phyloP scores from a whole-genome alignment of 1,284 basidiomycete species.

The Inonotus hispidus region DNA sequence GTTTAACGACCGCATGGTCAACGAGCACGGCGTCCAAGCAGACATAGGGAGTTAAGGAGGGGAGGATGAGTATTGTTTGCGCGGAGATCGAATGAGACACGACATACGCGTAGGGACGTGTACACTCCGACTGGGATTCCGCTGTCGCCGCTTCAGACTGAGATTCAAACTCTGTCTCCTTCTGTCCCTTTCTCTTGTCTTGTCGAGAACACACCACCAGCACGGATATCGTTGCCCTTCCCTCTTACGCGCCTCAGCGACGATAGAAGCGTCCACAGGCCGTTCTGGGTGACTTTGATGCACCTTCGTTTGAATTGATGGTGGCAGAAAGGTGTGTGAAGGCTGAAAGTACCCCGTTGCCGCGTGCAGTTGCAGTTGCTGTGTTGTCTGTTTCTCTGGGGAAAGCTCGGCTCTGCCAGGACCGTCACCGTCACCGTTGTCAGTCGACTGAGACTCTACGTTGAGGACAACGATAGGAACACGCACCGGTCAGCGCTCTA shows the following conservation, averaged over 20 bases:
- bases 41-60: conserved; percentile 3
- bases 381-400: background rate
- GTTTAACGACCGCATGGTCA: conserved; percentile 1
- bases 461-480: background rate
- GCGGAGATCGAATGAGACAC: conserved; percentile 26
- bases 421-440: background rate
- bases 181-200: background rate
- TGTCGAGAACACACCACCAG: background rate
- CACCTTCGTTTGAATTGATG: background rate
- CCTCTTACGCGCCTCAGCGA: background rate
- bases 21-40: conserved; percentile 11
- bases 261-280: background rate
- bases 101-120: conserved; percentile 20
- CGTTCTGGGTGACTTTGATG: background rate
- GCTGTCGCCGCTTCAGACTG: conserved; percentile 33
- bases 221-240: background rate
- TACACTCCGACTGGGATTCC: conserved; percentile 36
- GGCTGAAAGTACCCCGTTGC: conserved; percentile 7
- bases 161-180: conserved; percentile 9
- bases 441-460: background rate
- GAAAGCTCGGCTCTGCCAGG: background rate
- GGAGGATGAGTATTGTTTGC: conserved; percentile 5
- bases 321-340: conserved; percentile 10
- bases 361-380: conserved; percentile 3
- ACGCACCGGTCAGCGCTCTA: conserved; percentile 3